Percentiles rank a stretch among this genome's conserved stretches.
These are phyloP conservation scores for Aureobasidium sp. DNA, from an alignment of 2,329 filamentous ascomycete genomes.

Conservation along the genomic window DNA sequence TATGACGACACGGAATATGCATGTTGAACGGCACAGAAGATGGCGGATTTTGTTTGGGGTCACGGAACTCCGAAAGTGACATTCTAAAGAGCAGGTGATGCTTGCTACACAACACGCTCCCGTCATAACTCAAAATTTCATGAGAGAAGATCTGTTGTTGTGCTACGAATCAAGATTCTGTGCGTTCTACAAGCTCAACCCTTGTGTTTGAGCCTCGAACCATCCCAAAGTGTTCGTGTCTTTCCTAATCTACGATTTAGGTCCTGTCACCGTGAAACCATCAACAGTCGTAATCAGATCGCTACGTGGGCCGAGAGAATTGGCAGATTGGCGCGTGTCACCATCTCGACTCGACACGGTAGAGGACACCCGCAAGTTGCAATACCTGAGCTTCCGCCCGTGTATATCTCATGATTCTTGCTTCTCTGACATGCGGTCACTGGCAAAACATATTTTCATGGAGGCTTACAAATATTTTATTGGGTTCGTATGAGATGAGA, in stretches of 20 bases:
- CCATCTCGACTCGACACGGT: not conserved
- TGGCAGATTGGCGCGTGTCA: not conserved
- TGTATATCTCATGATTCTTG: not conserved
- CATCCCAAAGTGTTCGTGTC: not conserved
- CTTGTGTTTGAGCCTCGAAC: not conserved
- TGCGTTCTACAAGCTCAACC: not conserved
- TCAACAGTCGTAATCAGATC: not conserved
- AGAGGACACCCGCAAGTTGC: not conserved
- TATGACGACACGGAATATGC: slow-evolving; percentile 2
- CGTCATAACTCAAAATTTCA: too few species aligned
- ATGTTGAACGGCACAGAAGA: not conserved
- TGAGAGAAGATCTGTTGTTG: not conserved
- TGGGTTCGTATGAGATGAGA: too few species aligned
- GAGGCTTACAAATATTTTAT: not conserved
- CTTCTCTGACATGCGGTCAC: not conserved
- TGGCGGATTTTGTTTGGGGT: slow-evolving; percentile 1
- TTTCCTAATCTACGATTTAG: not conserved
- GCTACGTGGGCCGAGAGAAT: not conserved
- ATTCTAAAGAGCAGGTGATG: not conserved
- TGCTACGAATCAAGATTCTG: too few species aligned
- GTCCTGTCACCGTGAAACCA: not conserved
- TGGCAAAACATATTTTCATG: not conserved
- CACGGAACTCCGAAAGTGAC: not conserved
- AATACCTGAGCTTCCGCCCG: not conserved
- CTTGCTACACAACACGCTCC: not conserved